These are phyloP conservation scores for Leishmania tarentolae DNA, from an alignment of 208 protist genomes.

Conservation along the genomic window DNA sequence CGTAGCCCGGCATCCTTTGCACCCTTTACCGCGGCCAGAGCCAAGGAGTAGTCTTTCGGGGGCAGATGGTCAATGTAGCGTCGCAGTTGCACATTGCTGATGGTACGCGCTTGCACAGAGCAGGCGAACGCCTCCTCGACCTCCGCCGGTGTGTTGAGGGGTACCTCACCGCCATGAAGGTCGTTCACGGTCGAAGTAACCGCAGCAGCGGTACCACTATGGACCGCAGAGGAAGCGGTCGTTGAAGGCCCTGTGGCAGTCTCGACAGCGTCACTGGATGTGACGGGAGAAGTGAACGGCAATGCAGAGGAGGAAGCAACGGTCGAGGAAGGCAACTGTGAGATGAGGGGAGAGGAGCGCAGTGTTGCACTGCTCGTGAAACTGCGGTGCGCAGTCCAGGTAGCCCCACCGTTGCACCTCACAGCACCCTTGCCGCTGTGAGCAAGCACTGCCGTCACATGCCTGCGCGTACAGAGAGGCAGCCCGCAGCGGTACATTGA, in stretches of 20 bases:
- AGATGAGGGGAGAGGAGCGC: neutral
- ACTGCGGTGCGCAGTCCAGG: neutral
- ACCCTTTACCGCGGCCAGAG: conserved; percentile 69
- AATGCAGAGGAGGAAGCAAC: neutral
- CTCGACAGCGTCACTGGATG: neutral
- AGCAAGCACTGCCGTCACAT: neutral
- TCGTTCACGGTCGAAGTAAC: neutral
- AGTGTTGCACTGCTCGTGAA: neutral
- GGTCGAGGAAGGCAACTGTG: neutral
- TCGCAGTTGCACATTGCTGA: conserved; percentile 80
- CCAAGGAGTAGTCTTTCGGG: conserved; percentile 55
- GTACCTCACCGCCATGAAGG: conserved; percentile 2
- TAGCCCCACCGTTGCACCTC: neutral
- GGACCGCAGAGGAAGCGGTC: neutral
- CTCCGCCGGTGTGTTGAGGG: conserved; percentile 42
- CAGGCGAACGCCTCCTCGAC: conserved; percentile 60
- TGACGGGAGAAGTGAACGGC: no score
- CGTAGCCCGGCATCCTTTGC: conserved; percentile 59
- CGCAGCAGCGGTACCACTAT: neutral
- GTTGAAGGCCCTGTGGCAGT: neutral
- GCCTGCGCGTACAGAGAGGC: neutral
- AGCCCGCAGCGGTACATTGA: neutral
- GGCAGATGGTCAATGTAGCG: conserved; percentile 62
- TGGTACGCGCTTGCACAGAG: conserved; percentile 75
- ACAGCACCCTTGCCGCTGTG: neutral